Base-by-base conservation (phyloP, 202 grass and related monocot genomes). In the Brachypodium distachyon region DNA sequence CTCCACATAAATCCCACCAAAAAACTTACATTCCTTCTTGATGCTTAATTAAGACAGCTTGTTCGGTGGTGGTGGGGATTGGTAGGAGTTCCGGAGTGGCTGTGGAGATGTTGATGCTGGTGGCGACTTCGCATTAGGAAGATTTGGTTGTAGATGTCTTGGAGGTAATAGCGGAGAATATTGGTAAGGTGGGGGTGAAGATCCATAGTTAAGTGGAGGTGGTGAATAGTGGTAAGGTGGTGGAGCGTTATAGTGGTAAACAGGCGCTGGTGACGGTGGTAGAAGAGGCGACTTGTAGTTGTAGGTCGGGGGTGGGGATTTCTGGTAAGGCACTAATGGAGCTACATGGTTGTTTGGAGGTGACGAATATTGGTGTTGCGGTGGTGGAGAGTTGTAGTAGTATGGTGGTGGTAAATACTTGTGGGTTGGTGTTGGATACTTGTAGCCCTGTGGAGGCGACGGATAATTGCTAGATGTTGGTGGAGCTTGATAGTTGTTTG, bases 341-440 rank as follows among this genome's bases (percentile, higher is more conserved):
- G 53, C 49, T 33, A 81, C 53, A 3, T 90, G 25, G 57, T 25
- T 80, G 70, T 76, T 71, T 37, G 38, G 49, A 76, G 71, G 72
- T 57, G 34, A 16, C 33, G 60, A 66, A 65, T 70, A 9, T 44
- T 68, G 59, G 17, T 67, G 11, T 26, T 48, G 79, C 72, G 79
- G 70, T 6, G 86, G 76, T 23, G 77, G 81, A 28, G 66, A 81
- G 70, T 79, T 89, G 68, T 84, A 79, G 77, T 90, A 80, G 78
- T 84, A 70, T 72, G 86, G 87, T 18, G 88, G 85, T 69, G 81
- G 74, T 64, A 86, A 62, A 87, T 66, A 79, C 33, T 70, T 79
- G 10, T 42, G 60, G 40, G 82, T 33, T 44, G 82, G 39, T 77
- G 39, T 40, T 70, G 74, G 82, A 79, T n/a, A n/a, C n/a, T n/a